Evolutionary conservation across 2,329 filamentous ascomycete species (phyloP).

Genomic region (Aureobasidium sp.): DNA sequence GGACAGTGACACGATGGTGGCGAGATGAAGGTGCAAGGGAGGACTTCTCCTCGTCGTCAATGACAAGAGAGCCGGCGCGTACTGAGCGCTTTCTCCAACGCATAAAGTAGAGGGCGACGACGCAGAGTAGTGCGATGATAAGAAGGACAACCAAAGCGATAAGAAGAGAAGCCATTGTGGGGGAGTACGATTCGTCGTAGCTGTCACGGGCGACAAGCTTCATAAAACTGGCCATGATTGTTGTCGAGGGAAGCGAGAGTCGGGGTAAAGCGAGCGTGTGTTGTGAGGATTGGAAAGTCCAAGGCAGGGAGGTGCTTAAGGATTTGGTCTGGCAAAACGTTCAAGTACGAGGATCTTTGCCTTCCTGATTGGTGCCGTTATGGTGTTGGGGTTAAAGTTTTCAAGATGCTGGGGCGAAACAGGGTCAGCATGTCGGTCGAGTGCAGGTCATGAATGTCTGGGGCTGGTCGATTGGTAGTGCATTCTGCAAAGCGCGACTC

Average conservation of each 20-base stretch:
- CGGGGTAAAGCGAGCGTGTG: constrained; percentile 3
- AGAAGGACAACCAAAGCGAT: constrained; percentile 73
- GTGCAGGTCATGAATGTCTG: background rate
- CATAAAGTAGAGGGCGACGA: constrained; percentile 63
- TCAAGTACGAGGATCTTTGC: background rate
- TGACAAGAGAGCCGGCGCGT: constrained; percentile 53
- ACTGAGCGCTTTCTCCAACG: constrained; percentile 54
- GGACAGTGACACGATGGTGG: constrained; percentile 53
- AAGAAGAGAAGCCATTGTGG: constrained; percentile 65
- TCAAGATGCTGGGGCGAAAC: background rate
- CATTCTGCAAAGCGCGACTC: constrained; percentile 13
- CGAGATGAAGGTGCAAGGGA: constrained; percentile 18
- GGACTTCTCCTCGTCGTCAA: constrained; percentile 58
- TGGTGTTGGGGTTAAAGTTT: constrained; percentile 7
- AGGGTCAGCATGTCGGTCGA: constrained; percentile 3
- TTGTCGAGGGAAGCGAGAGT: constrained; percentile 1
- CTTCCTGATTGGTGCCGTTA: background rate
- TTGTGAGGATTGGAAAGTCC: background rate
- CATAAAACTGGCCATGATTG: constrained; percentile 32
- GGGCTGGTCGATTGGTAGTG: constrained; percentile 9
- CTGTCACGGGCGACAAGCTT: constrained; percentile 46
- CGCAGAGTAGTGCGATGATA: constrained; percentile 62
- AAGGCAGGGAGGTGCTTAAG: background rate
- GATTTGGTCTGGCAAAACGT: constrained; percentile 2
- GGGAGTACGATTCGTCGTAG: constrained; percentile 44